Conservation (phyloP, 1,284 basidiomycete genomes). For the Fomitiporia mediterranea region DNA sequence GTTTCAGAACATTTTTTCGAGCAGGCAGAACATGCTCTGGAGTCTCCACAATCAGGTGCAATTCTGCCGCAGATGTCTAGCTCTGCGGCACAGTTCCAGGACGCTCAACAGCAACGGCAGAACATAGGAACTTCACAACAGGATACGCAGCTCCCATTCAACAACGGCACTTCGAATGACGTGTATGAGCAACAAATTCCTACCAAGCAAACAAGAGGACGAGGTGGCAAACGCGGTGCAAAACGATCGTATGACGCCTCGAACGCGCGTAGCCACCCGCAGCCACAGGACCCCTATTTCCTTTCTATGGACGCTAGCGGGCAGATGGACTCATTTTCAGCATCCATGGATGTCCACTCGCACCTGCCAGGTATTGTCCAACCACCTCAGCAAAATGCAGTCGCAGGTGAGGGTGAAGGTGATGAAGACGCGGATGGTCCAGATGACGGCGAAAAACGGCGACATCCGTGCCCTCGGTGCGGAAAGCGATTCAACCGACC, state of each 20-base stretch:
- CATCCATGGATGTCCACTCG: background rate
- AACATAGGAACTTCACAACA: background rate
- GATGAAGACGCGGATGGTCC: conserved; percentile 35
- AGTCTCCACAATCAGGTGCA: background rate
- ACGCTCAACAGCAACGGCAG: background rate
- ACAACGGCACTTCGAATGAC: background rate
- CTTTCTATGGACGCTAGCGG: background rate
- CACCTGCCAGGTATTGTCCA: background rate
- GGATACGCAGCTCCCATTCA: background rate
- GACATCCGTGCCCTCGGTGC: conserved; percentile 60
- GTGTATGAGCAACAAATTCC: background rate
- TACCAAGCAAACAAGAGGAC: background rate
- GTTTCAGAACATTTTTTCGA: conserved; percentile 9
- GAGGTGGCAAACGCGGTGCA: background rate
- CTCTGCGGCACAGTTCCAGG: background rate
- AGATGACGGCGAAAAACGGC: background rate
- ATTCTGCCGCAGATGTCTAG: background rate
- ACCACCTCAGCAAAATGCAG: background rate
- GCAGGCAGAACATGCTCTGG: background rate
- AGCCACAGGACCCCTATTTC: background rate
- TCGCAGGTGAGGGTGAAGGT: background rate
- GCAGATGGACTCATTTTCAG: background rate
- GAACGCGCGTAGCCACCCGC: background rate
- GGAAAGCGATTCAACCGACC: conserved; percentile 72
- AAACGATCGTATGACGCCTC: background rate